phyloP scores from a whole-genome alignment of 441 rosid species.

The Hura crepitans region DNA sequence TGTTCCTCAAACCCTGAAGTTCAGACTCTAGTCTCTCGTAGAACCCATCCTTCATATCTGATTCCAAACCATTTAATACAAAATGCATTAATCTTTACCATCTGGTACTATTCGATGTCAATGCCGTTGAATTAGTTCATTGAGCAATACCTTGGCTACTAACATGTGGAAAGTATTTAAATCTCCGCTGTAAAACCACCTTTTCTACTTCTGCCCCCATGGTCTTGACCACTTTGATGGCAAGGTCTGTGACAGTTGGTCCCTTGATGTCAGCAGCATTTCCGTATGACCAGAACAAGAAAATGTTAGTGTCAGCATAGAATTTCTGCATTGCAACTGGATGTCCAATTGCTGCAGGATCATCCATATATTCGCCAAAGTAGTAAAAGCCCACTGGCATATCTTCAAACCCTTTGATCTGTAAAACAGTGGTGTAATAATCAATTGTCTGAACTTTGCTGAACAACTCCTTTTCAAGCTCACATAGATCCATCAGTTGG shows the following conservation, averaged over 20 bases:
- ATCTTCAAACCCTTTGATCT: conserved; percentile 53
- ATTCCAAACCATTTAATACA: not conserved
- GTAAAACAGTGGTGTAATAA: conserved; percentile 59
- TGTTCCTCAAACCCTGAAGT: conserved; percentile 57
- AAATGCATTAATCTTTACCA: conserved; percentile 18
- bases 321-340: conserved; percentile 78
- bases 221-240: conserved; percentile 35
- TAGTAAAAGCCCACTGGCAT: conserved; percentile 62
- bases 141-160: conserved; percentile 47
- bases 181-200: conserved; percentile 53
- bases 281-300: conserved; percentile 72
- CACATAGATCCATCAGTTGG: conserved; percentile 43
- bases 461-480: conserved; percentile 52
- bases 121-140: conserved; percentile 12
- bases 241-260: conserved; percentile 42
- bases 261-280: conserved; percentile 46
- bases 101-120: conserved; percentile 1
- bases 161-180: conserved; percentile 70
- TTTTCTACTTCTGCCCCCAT: conserved; percentile 54
- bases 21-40: conserved; percentile 50
- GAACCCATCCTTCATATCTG: conserved; percentile 73
- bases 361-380: conserved; percentile 61
- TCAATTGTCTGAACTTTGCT: conserved; percentile 61
- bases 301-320: conserved; percentile 55
- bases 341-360: conserved; percentile 57